Percentiles rank a stretch among this genome's conserved stretches.
Conservation (phyloP, 176 grass and related monocot species). For the Cenchrus purpureus region DNA sequence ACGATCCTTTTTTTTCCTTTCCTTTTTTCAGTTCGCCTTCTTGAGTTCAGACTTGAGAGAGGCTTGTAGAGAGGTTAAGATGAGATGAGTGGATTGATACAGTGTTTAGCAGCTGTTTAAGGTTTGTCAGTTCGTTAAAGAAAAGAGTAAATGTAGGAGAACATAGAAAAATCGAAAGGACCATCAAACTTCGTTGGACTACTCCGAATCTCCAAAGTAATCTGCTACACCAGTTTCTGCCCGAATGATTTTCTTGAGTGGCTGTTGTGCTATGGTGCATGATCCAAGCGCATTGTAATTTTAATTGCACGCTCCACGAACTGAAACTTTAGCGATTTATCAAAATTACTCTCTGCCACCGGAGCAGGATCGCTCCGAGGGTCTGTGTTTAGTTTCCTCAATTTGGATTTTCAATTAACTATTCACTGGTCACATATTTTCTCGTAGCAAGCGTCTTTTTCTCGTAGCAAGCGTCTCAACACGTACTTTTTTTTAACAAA, state of each 20-base stretch:
- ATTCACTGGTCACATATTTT: no score
- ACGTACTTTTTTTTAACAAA: no score
- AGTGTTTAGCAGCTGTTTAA: not conserved
- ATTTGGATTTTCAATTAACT: no score
- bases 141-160: not conserved
- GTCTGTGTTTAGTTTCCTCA: no score
- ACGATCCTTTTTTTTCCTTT: not conserved
- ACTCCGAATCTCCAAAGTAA: not conserved
- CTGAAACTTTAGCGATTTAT: no score
- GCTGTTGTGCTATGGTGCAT: not conserved
- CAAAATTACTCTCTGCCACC: no score
- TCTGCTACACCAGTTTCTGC: not conserved
- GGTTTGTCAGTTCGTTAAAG: not conserved
- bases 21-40: not conserved
- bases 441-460: no score
- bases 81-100: not conserved
- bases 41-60: not conserved
- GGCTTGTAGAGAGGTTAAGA: conserved; percentile 9
- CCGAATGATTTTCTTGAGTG: not conserved
- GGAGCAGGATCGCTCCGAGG: no score
- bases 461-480: no score
- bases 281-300: no score
- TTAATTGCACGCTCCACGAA: no score
- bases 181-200: not conserved
- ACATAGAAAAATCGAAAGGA: not conserved